Evolutionary conservation across 2,329 filamentous ascomycete genomes (phyloP), one percentile per base, ranked within the genome.

Genomic region (Cyanodermella asteris): DNA sequence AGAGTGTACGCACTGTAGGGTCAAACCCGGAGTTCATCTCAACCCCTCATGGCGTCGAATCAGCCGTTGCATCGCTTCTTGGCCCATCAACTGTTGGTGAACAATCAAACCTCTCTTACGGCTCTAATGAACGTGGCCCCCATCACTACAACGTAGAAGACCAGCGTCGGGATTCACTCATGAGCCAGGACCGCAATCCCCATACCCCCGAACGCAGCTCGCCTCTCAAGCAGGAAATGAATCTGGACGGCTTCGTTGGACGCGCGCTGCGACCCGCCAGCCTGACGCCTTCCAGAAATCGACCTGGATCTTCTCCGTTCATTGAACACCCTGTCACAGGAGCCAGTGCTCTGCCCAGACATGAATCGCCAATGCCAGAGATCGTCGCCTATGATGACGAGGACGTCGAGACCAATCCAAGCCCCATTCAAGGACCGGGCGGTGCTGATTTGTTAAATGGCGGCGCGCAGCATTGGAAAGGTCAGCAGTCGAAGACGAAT

Each of bases 61-160:
- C 82, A 9, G 76, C 75, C 7, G 82, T 94, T 7, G 84, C 84
- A 6, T 93, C 82, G 10, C 55, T 94, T 5, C 73, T 87, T 37
- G 78, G 81, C 11, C 84, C 80, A 1, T 90, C 80, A 3, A 64
- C 72, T 8, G 43, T 91, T 26, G 82, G 68, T 3, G 53, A 50
- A 10, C 26, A 25, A n/a, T 35, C 33, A 6, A 35, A 31, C 17
- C 13, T 8, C 8, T n/a, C n/a, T n/a, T n/a, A n/a, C n/a, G n/a
- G n/a, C n/a, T n/a, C n/a, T n/a, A n/a, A n/a, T n/a, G n/a, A n/a
- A n/a, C n/a, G n/a, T n/a, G n/a, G n/a, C n/a, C n/a, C n/a, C n/a
- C n/a, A n/a, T n/a, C n/a, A n/a, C n/a, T n/a, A n/a, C n/a, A n/a
- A n/a, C n/a, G n/a, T n/a, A n/a, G n/a, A n/a, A n/a, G n/a, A n/a